A percentile compares a stretch with the other conserved stretches of the same genome.
phyloP scores from a whole-genome alignment of 2,329 filamentous ascomycete genomes.

The Penicillium verrucosum region DNA sequence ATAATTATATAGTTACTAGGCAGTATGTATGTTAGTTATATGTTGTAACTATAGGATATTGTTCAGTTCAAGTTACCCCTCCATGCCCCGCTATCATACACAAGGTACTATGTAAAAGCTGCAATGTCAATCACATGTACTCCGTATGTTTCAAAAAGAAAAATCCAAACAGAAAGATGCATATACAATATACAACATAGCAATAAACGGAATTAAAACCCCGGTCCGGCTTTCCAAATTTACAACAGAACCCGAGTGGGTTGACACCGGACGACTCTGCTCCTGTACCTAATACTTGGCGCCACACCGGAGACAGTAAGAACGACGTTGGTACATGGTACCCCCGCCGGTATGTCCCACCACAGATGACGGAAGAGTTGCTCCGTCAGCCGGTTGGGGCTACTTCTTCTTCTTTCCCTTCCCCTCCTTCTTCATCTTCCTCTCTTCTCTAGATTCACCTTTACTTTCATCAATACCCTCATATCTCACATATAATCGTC shows the following conservation, averaged over 20 bases:
- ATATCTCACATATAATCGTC: constrained; percentile 22
- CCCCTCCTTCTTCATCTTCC: constrained; percentile 26
- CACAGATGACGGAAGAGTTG: constrained; percentile 36
- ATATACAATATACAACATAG: too few relatives aligned
- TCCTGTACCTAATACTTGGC: constrained; percentile 29
- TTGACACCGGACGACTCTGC: constrained; percentile 37
- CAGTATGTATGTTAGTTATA: background rate
- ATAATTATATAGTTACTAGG: background rate
- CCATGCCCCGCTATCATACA: constrained; percentile 19
- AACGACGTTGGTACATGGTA: constrained; percentile 9
- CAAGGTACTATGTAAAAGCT: constrained; percentile 1
- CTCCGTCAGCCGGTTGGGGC: constrained; percentile 32
- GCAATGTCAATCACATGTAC: background rate
- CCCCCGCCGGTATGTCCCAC: constrained; percentile 25
- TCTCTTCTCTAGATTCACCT: constrained; percentile 20
- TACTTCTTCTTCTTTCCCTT: constrained; percentile 25
- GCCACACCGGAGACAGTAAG: constrained; percentile 19
- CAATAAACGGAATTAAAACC: background rate
- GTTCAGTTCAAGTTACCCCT: constrained; percentile 13
- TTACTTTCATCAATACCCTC: constrained; percentile 10
- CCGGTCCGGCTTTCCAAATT: constrained; percentile 12
- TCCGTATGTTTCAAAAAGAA: background rate
- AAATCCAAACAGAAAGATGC: background rate
- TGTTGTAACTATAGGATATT: background rate
- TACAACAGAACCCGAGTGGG: constrained; percentile 23